These are phyloP conservation scores for Aspergillus eucalypticola DNA, from an alignment of 2,329 filamentous ascomycete species.

Conservation along the genomic window DNA sequence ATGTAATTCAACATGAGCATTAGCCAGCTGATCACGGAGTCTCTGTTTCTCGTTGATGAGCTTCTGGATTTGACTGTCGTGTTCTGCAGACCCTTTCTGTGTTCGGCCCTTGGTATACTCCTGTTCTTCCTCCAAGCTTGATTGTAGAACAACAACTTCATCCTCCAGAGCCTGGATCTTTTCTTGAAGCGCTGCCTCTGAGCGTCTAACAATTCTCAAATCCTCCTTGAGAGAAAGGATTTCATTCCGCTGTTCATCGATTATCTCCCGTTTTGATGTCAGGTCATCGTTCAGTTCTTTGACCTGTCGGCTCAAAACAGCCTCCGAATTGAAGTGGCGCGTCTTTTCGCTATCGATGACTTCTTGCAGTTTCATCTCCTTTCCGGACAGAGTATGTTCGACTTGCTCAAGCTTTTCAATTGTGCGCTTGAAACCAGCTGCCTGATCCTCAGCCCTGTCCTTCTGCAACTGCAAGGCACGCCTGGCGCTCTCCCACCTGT, in stretches of 20 bases:
- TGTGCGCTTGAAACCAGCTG: slow-evolving; percentile 66
- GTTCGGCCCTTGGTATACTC: slow-evolving; percentile 61
- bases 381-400: slow-evolving; percentile 67
- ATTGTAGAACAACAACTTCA: slow-evolving; percentile 72
- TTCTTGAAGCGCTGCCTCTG: slow-evolving; percentile 62
- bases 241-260: slow-evolving; percentile 67
- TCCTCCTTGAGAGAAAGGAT: slow-evolving; percentile 68
- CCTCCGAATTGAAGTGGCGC: slow-evolving; percentile 71
- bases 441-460: slow-evolving; percentile 67
- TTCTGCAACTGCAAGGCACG: slow-evolving; percentile 66
- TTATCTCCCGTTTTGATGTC: slow-evolving; percentile 62
- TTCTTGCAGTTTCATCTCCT: slow-evolving; percentile 67
- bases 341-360: slow-evolving; percentile 70
- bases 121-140: slow-evolving; percentile 64
- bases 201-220: slow-evolving; percentile 66
- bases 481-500: slow-evolving; percentile 70
- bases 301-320: slow-evolving; percentile 69
- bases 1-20: slow-evolving; percentile 61
- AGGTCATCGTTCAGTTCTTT: slow-evolving; percentile 72
- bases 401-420: slow-evolving; percentile 69
- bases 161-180: slow-evolving; percentile 71
- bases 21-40: slow-evolving; percentile 64
- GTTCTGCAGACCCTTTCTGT: slow-evolving; percentile 59
- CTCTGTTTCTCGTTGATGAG: slow-evolving; percentile 62
- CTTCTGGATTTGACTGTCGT: slow-evolving; percentile 59